These are phyloP conservation scores for Juglanconis sp. DNA, from an alignment of 2,329 filamentous ascomycete species.

Conservation along the genomic window DNA sequence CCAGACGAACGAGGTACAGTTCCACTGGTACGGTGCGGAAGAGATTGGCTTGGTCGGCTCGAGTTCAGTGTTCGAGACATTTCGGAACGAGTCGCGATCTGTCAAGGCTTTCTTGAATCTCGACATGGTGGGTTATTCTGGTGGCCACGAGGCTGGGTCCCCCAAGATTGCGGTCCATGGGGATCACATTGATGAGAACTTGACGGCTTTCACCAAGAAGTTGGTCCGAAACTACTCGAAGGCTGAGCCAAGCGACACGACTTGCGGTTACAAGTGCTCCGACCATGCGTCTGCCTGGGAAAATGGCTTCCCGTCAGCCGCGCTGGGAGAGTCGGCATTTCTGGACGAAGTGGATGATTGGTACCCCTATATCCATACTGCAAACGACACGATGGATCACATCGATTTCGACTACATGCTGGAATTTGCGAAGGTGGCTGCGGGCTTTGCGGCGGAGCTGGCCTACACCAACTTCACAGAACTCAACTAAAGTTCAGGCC, in stretches of 20 bases:
- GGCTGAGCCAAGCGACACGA: neutral
- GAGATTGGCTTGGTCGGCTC: slow-evolving; percentile 7
- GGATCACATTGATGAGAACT: slow-evolving; percentile 1
- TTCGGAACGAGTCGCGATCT: neutral
- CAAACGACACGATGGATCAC: slow-evolving; percentile 7
- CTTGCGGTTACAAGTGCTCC: slow-evolving; percentile 5
- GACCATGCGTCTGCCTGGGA: slow-evolving; percentile 6
- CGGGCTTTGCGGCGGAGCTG: slow-evolving; percentile 4
- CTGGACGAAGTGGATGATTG: neutral
- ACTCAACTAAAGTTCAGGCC: neutral
- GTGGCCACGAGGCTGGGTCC: neutral
- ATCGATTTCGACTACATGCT: slow-evolving; percentile 11
- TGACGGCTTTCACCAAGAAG: slow-evolving; percentile 8
- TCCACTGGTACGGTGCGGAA: slow-evolving; percentile 11
- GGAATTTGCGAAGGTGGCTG: slow-evolving; percentile 7
- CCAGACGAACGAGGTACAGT: slow-evolving; percentile 3
- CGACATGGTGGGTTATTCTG: slow-evolving; percentile 8
- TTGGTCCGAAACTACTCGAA: slow-evolving; percentile 1
- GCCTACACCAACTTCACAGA: slow-evolving; percentile 5
- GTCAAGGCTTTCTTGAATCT: slow-evolving; percentile 10
- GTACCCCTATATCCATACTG: slow-evolving; percentile 3
- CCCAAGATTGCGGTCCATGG: slow-evolving; percentile 4
- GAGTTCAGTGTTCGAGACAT: neutral
- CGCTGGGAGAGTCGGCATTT: slow-evolving; percentile 7
- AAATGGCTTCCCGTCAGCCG: slow-evolving; percentile 3